Conservation (phyloP, 257 asterid species). For the Linaria vulgaris region DNA sequence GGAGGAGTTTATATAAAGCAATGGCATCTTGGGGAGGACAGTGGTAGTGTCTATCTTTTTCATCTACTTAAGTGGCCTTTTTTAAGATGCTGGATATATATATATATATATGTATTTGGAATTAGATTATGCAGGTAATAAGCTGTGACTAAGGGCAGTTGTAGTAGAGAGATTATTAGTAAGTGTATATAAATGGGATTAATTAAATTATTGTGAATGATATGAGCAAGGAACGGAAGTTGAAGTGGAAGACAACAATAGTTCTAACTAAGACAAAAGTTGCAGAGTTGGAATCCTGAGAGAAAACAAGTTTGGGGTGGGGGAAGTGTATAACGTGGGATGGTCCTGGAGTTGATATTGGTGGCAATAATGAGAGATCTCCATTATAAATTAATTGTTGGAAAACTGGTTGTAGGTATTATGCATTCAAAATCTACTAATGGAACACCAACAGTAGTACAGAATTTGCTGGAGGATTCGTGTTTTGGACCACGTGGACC, state of each 20-base stretch:
- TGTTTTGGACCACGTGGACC: constrained; percentile 47
- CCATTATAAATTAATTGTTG: constrained; percentile 35
- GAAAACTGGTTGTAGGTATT: constrained; percentile 8
- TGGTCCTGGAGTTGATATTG: constrained; percentile 28
- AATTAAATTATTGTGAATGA: constrained; percentile 4
- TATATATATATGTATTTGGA: too few species aligned
- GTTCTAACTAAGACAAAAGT: constrained; percentile 14
- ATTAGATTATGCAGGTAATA: constrained; percentile 40
- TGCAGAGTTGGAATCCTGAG: constrained; percentile 15
- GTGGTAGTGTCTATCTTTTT: constrained; percentile 30
- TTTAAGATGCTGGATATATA: constrained; percentile 25
- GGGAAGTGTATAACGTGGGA: constrained; percentile 21
- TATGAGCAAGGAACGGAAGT: constrained; percentile 2
- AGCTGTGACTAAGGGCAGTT: constrained; percentile 16
- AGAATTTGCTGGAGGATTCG: constrained; percentile 33
- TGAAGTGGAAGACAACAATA: constrained; percentile 43
- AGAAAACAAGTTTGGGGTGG: constrained; percentile 20
- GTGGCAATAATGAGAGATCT: constrained; percentile 30
- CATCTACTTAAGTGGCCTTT: constrained; percentile 35
- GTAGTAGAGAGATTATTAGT: background rate
- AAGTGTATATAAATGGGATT: background rate
- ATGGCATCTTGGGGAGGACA: constrained; percentile 23
- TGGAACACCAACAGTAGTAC: constrained; percentile 34
- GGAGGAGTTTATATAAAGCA: constrained; percentile 43
- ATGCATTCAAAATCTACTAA: constrained; percentile 29